Evolutionary conservation across 2,329 filamentous ascomycete genomes (phyloP).

Genomic region (Parafenestella ontariensis): DNA sequence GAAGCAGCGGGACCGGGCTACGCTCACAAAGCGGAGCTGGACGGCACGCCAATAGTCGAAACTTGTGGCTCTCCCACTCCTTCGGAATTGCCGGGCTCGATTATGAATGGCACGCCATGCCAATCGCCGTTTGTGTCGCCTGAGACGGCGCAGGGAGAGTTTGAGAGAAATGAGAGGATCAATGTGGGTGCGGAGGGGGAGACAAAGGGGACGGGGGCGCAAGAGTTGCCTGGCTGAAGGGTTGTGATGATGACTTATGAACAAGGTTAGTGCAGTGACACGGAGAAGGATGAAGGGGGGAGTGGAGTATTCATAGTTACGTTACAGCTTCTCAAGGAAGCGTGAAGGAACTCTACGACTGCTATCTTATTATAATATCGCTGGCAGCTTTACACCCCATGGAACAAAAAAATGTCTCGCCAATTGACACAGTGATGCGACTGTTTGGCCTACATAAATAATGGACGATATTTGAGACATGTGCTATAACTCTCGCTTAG

Average conservation of each 20-base stretch:
- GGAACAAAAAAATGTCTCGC: too few relatives aligned
- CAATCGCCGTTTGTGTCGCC: conserved; percentile 1
- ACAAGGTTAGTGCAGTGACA: too few relatives aligned
- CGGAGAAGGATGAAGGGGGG: too few relatives aligned
- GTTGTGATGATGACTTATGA: neutral
- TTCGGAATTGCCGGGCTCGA: conserved; percentile 1
- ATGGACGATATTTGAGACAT: too few relatives aligned
- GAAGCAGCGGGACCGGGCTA: neutral
- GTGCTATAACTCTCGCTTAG: too few relatives aligned
- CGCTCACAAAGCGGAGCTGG: neutral
- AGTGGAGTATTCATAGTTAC: too few relatives aligned
- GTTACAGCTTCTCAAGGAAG: too few relatives aligned
- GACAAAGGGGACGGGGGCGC: neutral
- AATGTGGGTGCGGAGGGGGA: neutral
- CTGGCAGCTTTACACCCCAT: too few relatives aligned
- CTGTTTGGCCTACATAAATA: too few relatives aligned
- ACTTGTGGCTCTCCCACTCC: neutral
- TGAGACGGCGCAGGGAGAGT: neutral
- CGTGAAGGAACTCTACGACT: too few relatives aligned
- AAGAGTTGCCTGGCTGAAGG: neutral
- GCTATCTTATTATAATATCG: too few relatives aligned
- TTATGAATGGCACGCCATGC: neutral
- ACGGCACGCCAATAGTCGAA: neutral
- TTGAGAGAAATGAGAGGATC: neutral
- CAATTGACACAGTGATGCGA: too few relatives aligned